A percentile compares a stretch with the other conserved stretches of the same genome.
Evolutionary conservation across 371 early-diverging fungal species (phyloP).

Genomic region (Cokeromyces recurvatus): DNA sequence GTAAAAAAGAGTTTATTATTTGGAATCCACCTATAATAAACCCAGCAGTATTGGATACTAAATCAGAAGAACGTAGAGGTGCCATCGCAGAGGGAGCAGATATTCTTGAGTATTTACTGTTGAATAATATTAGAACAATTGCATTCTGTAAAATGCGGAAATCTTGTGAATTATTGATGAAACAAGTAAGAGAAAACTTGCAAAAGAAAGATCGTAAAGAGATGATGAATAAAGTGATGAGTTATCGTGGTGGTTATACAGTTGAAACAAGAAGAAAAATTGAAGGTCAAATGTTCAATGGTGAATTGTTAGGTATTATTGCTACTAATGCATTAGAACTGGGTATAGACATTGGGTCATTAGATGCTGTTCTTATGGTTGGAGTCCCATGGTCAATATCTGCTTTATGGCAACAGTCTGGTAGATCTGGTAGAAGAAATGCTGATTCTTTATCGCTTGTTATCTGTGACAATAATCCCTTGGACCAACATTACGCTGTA

Average conservation of each 20-base stretch:
- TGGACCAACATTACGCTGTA: constrained; percentile 56
- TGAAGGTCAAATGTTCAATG: constrained; percentile 52
- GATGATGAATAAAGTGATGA: constrained; percentile 34
- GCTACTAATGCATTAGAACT: constrained; percentile 71
- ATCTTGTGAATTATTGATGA: constrained; percentile 43
- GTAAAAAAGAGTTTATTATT: constrained; percentile 32
- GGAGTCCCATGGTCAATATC: constrained; percentile 56
- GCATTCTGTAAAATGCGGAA: constrained; percentile 53
- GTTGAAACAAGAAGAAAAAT: constrained; percentile 51
- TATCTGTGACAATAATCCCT: constrained; percentile 40
- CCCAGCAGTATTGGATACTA: constrained; percentile 5
- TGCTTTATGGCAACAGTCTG: constrained; percentile 61
- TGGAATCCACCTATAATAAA: constrained; percentile 36
- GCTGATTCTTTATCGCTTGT: constrained; percentile 56
- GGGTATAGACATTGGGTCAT: constrained; percentile 66
- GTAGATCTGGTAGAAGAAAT: constrained; percentile 65
- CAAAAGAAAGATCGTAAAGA: constrained; percentile 17
- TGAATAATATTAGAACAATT: constrained; percentile 36
- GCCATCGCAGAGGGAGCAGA: constrained; percentile 29
- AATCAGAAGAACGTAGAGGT: constrained; percentile 14
- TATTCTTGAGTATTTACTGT: constrained; percentile 34
- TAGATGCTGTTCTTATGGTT: constrained; percentile 56
- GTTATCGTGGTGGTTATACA: constrained; percentile 65
- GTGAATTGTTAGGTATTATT: constrained; percentile 49
- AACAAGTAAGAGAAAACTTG: constrained; percentile 35